phyloP scores from a whole-genome alignment of 495 filamentous ascomycete species.

The Hyaloscypha variabilis region DNA sequence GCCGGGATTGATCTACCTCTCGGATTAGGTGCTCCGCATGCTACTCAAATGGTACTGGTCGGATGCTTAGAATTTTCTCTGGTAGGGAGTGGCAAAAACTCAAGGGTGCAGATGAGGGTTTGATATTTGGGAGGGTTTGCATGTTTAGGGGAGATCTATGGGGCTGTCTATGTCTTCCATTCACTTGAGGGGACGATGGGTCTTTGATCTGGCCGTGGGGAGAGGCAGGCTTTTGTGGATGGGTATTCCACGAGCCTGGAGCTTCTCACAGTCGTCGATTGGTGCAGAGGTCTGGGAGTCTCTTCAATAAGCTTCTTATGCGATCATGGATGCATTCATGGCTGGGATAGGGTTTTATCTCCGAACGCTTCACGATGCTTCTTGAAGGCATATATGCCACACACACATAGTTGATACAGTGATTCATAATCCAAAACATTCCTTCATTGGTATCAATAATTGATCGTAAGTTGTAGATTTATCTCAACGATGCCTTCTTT shows the following conservation, averaged over 20 bases:
- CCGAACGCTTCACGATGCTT: not conserved
- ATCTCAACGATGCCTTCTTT: not conserved
- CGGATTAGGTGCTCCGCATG: not conserved
- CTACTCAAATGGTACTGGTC: not conserved
- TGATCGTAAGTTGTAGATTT: not conserved
- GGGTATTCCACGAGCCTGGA: not conserved
- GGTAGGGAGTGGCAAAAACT: not conserved
- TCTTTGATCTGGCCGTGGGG: not conserved
- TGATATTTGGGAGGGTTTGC: not conserved
- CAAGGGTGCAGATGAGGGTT: not conserved
- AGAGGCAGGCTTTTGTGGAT: not conserved
- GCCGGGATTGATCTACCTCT: not conserved
- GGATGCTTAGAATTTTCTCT: not conserved
- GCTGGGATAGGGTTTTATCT: not conserved
- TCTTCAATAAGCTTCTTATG: not conserved
- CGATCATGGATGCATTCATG: not conserved
- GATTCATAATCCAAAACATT: not conserved
- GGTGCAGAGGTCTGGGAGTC: not conserved
- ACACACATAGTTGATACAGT: not conserved
- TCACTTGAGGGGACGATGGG: not conserved
- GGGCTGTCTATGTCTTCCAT: not conserved
- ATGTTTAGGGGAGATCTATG: not conserved
- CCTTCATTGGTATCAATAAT: not conserved
- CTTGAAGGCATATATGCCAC: not conserved
- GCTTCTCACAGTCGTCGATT: not conserved